phyloP scores from a whole-genome alignment of 768 basidiomycete species.

The Mycena alexandri region DNA sequence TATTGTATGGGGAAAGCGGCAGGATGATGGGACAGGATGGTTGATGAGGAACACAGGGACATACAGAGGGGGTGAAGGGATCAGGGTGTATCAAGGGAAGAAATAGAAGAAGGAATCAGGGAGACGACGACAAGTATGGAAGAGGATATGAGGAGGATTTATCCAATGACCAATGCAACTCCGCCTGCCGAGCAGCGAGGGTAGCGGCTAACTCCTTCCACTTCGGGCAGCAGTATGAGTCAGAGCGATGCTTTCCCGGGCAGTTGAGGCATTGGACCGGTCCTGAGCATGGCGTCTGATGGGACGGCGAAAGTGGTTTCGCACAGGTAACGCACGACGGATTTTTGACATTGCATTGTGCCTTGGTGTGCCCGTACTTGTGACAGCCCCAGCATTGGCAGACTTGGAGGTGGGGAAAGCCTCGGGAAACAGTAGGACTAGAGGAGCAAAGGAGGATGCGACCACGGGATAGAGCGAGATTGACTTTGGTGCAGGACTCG shows the following conservation, averaged over 20 bases:
- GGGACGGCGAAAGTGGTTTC: neutral
- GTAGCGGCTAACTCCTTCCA: neutral
- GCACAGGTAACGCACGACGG: constrained; percentile 1
- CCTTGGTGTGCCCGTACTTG: constrained; percentile 1
- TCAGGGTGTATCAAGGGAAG: too few species aligned
- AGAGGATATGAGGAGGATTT: neutral
- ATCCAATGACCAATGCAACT: neutral
- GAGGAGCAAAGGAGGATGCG: neutral
- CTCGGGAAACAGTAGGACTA: constrained; percentile 8
- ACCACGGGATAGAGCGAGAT: neutral
- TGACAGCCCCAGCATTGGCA: neutral
- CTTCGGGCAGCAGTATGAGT: constrained; percentile 5
- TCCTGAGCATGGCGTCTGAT: neutral
- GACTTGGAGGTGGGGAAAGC: constrained; percentile 10
- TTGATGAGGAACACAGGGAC: too few species aligned
- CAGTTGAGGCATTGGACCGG: constrained; percentile 7
- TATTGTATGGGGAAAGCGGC: too few species aligned
- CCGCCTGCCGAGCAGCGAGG: too few species aligned
- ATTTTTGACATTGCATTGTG: neutral
- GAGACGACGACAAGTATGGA: neutral
- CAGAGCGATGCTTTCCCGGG: neutral
- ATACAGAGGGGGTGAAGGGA: too few species aligned
- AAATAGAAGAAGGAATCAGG: neutral
- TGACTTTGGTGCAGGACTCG: neutral
- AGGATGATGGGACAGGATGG: too few species aligned